Percentiles rank a stretch among this genome's conserved stretches.
Conservation (phyloP, 352 stramenopile species). For the Phytophthora podocarpi region DNA sequence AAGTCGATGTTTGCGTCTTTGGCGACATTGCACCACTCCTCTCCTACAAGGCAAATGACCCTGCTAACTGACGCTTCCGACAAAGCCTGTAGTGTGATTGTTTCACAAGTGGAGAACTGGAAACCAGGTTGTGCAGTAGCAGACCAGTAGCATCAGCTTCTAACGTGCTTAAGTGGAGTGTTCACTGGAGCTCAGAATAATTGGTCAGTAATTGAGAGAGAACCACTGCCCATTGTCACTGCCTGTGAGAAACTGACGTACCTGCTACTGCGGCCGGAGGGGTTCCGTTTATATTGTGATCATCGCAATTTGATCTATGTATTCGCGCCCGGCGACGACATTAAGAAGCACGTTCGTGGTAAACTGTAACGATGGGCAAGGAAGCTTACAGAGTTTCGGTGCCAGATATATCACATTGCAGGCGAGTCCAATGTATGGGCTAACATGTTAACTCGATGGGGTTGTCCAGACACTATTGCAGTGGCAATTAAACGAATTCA, state of each 20-base stretch:
- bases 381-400: not conserved
- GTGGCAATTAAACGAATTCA: not conserved
- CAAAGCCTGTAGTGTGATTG: not conserved
- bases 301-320: too few species aligned
- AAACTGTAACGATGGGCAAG: not conserved
- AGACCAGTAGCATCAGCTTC: not conserved
- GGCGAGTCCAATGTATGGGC: not conserved
- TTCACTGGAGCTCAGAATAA: not conserved
- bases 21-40: not conserved
- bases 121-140: not conserved
- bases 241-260: not conserved
- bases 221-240: not conserved
- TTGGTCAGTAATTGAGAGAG: conserved; percentile 3
- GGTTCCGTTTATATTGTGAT: not conserved
- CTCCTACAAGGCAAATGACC: not conserved
- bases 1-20: conserved; percentile 7
- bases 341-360: conserved; percentile 1
- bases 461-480: not conserved
- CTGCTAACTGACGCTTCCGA: not conserved
- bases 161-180: not conserved
- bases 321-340: not conserved
- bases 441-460: not conserved
- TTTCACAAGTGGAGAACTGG: not conserved
- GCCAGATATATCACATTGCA: not conserved
- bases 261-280: not conserved